Percentiles rank a stretch among this genome's conserved stretches.
Evolutionary conservation across 305 asterid species (phyloP).

Genomic region (Euphrasia arctica): DNA sequence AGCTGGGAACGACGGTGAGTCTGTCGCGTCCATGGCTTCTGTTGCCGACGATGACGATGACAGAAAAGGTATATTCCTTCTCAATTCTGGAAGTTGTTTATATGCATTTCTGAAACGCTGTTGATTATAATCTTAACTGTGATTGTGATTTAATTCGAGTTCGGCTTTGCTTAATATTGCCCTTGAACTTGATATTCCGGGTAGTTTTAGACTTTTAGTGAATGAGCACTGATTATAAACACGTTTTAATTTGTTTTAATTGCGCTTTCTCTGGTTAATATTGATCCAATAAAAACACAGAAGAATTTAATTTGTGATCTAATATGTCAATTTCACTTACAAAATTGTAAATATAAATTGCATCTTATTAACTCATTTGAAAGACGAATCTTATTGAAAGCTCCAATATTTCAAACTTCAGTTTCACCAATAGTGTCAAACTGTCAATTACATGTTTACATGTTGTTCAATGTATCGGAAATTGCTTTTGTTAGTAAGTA

Average conservation of each 20-base stretch:
- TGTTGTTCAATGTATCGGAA: not conserved
- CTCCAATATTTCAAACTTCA: not conserved
- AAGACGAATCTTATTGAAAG: not conserved
- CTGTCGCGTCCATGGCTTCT: conserved; percentile 41
- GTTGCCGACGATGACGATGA: conserved; percentile 46
- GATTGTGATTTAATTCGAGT: too few relatives aligned
- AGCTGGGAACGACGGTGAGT: conserved; percentile 28
- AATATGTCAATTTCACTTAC: not conserved
- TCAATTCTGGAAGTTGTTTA: not conserved
- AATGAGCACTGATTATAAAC: too few relatives aligned
- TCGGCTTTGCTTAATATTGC: too few relatives aligned
- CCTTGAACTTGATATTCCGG: too few relatives aligned
- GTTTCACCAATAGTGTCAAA: not conserved
- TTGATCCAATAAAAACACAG: too few relatives aligned
- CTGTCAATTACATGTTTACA: not conserved
- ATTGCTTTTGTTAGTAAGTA: too few relatives aligned
- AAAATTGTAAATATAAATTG: not conserved
- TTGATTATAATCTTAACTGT: too few relatives aligned
- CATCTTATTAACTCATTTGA: not conserved
- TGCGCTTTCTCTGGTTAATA: too few relatives aligned
- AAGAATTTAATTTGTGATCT: too few relatives aligned
- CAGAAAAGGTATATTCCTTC: conserved; percentile 40
- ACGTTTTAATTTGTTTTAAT: too few relatives aligned
- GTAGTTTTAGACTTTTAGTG: too few relatives aligned
- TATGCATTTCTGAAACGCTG: not conserved